phyloP scores from a whole-genome alignment of 1,284 basidiomycete species.

The Meira nashicola region DNA sequence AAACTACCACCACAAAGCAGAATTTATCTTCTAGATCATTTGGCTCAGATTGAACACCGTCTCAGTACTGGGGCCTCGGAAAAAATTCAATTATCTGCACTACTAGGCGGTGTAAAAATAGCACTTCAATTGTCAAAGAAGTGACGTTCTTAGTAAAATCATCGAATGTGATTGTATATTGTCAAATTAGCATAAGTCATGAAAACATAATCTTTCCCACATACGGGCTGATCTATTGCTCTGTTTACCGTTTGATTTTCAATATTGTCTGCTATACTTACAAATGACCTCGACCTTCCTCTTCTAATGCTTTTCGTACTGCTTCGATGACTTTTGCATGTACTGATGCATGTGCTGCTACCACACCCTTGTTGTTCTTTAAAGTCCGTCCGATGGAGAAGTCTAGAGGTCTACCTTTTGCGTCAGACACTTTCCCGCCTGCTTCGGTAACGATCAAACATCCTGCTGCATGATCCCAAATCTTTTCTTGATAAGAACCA shows the following conservation, averaged over 20 bases:
- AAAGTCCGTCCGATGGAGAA: slow-evolving; percentile 84
- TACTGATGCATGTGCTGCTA: slow-evolving; percentile 67
- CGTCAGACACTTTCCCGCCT: slow-evolving; percentile 79
- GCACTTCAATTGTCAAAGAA: slow-evolving; percentile 65
- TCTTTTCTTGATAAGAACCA: slow-evolving; percentile 77
- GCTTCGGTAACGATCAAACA: slow-evolving; percentile 80
- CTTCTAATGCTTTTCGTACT: slow-evolving; percentile 64
- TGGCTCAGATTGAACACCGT: slow-evolving; percentile 76
- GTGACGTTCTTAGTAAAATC: no score
- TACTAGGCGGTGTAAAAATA: slow-evolving; percentile 89
- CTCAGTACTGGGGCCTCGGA: slow-evolving; percentile 88
- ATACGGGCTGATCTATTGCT: no score
- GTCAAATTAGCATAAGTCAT: neutral
- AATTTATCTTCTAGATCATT: slow-evolving; percentile 82
- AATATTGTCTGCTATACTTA: neutral
- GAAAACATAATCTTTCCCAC: no score
- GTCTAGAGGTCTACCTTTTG: slow-evolving; percentile 71
- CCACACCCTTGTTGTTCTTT: slow-evolving; percentile 78
- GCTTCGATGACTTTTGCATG: slow-evolving; percentile 70
- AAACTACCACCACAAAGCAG: slow-evolving; percentile 80
- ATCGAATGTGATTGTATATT: neutral
- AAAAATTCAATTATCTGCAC: slow-evolving; percentile 85
- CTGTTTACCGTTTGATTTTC: no score
- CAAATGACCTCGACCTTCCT: slow-evolving; percentile 54
- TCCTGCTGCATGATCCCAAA: slow-evolving; percentile 94